These are phyloP conservation scores for Cenococcum geophilum DNA, from an alignment of 495 filamentous ascomycete genomes.

Conservation along the genomic window DNA sequence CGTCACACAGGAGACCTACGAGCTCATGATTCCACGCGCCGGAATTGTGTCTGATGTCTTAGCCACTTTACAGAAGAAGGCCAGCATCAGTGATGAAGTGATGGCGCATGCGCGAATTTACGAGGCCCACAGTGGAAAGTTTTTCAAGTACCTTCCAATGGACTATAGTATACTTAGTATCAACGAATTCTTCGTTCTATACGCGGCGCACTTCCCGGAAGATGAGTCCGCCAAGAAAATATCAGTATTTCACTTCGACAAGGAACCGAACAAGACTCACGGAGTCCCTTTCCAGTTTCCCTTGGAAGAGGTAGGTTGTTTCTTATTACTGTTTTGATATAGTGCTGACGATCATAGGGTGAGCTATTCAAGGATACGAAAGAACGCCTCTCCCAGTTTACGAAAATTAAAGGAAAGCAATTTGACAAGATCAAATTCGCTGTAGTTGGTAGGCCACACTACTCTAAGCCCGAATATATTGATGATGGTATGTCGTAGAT, in stretches of 20 bases:
- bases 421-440: conserved; percentile 99
- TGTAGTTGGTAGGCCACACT: conserved; percentile 57
- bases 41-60: conserved; percentile 73
- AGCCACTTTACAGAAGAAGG: conserved; percentile 67
- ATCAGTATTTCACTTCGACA: conserved; percentile 84
- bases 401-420: conserved; percentile 92
- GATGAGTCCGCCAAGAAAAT: conserved; percentile 38
- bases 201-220: conserved; percentile 72
- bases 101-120: conserved; percentile 66
- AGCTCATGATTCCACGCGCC: conserved; percentile 77
- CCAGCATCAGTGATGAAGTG: conserved; percentile 65
- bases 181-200: conserved; percentile 77
- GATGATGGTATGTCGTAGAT: conserved; percentile 66
- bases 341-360: conserved; percentile 47
- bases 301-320: conserved; percentile 63
- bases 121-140: conserved; percentile 70
- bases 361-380: conserved; percentile 88
- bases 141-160: conserved; percentile 63
- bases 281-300: conserved; percentile 89
- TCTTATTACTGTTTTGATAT: not conserved
- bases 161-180: conserved; percentile 63
- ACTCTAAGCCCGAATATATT: conserved; percentile 72
- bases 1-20: conserved; percentile 55
- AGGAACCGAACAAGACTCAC: conserved; percentile 68
- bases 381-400: conserved; percentile 79